phyloP scores from a whole-genome alignment of 495 filamentous ascomycete species.

The Aspergillus affinis region DNA sequence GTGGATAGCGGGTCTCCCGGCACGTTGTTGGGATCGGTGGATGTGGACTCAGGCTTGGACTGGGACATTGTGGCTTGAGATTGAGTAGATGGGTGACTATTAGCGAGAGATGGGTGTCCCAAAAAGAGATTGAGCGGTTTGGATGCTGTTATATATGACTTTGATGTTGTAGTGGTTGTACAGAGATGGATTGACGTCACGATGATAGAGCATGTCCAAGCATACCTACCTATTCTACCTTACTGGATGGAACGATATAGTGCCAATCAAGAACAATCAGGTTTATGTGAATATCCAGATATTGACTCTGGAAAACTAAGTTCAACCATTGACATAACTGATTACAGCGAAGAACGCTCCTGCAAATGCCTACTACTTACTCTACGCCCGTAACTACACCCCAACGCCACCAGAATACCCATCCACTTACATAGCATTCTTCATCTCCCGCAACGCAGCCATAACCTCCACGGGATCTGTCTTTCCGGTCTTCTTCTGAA shows the following conservation, averaged over 20 bases:
- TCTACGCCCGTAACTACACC: neutral
- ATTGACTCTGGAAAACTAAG: neutral
- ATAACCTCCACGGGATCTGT: conserved; percentile 85
- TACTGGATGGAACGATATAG: neutral
- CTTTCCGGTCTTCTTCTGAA: conserved; percentile 82
- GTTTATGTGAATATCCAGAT: neutral
- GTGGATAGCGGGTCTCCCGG: conserved; percentile 51
- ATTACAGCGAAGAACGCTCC: neutral
- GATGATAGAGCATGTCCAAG: conserved; percentile 13
- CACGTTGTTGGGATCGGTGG: conserved; percentile 32
- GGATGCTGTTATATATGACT: neutral
- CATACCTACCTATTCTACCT: no score
- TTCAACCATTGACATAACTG: neutral
- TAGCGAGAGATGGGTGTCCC: no score
- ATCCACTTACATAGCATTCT: conserved; percentile 62
- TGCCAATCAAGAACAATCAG: neutral
- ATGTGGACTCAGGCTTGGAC: neutral
- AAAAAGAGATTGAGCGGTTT: neutral
- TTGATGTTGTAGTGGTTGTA: neutral
- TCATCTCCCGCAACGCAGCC: conserved; percentile 84
- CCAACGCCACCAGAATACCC: conserved; percentile 2
- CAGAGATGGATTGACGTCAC: conserved; percentile 21
- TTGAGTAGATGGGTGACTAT: neutral
- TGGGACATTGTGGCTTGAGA: neutral
- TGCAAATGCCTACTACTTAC: neutral